phyloP scores from a whole-genome alignment of 441 rosid genomes.

The Rhodomyrtus psidioides region DNA sequence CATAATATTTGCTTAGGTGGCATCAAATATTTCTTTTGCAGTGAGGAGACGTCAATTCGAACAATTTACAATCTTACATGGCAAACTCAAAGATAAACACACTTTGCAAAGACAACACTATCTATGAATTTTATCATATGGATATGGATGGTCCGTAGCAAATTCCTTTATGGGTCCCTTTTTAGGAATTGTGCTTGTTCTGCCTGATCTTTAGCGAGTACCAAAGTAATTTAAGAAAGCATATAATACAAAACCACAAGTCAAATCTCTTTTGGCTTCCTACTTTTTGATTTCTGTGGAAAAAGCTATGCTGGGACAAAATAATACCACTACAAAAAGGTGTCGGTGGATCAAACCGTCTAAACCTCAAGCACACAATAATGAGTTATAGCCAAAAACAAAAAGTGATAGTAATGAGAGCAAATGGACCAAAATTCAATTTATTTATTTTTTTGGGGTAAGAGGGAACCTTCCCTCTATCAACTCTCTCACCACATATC shows the following conservation, averaged over 20 bases:
- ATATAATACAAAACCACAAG: neutral
- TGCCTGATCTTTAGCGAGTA: neutral
- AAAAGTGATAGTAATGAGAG: neutral
- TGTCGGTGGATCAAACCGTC: neutral
- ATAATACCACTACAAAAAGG: neutral
- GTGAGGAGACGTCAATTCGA: neutral
- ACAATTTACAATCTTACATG: neutral
- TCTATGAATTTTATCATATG: neutral
- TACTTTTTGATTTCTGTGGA: neutral
- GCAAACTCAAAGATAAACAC: neutral
- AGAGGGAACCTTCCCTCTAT: neutral
- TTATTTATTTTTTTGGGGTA: neutral
- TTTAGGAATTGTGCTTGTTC: neutral
- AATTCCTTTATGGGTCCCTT: neutral
- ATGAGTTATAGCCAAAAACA: neutral
- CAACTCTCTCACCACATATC: neutral
- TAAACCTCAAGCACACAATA: neutral
- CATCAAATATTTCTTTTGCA: neutral
- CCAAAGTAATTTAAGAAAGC: neutral
- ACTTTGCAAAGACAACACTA: too few relatives aligned
- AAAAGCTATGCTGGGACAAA: neutral
- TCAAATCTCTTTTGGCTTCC: neutral
- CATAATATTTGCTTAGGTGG: neutral
- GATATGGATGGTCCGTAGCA: neutral
- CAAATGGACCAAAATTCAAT: neutral